phyloP scores from a whole-genome alignment of 2,329 filamentous ascomycete species.

The Fusarium concolor region DNA sequence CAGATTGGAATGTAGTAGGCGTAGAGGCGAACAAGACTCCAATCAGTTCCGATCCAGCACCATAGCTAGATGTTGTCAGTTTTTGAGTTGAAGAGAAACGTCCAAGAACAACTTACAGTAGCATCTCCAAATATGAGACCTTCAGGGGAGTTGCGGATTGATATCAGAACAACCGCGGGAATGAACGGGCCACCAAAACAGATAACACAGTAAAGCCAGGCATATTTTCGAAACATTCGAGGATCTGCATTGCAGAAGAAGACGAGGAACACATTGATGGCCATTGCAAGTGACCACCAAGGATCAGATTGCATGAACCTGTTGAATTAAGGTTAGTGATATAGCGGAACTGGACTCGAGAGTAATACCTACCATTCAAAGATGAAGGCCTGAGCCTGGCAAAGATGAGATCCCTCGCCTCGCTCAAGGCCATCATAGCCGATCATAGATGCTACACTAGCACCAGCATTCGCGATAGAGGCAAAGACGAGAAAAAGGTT shows the following conservation, averaged over 20 bases:
- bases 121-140: slow-evolving; percentile 66
- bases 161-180: slow-evolving; percentile 73
- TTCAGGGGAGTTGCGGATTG: slow-evolving; percentile 58
- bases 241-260: slow-evolving; percentile 68
- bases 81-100: fast-evolving
- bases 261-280: slow-evolving; percentile 80
- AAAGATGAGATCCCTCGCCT: slow-evolving; percentile 68
- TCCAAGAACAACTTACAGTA: slow-evolving; percentile 55
- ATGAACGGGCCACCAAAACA: slow-evolving; percentile 79
- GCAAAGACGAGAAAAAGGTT: slow-evolving; percentile 62
- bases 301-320: slow-evolving; percentile 83
- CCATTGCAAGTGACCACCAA: slow-evolving; percentile 84
- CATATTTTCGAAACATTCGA: slow-evolving; percentile 74
- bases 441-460: slow-evolving; percentile 75
- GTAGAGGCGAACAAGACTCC: slow-evolving; percentile 67
- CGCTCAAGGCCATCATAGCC: slow-evolving; percentile 71
- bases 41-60: slow-evolving; percentile 69
- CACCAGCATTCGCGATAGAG: slow-evolving; percentile 60
- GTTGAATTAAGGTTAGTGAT: background rate
- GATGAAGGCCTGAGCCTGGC: slow-evolving; percentile 69
- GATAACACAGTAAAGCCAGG: slow-evolving; percentile 74
- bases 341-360: background rate
- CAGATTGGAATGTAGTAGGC: slow-evolving; percentile 72
- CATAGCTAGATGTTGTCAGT: slow-evolving; percentile 60
- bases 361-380: slow-evolving; percentile 74